A percentile compares a stretch with the other conserved stretches of the same genome.
Conservation (phyloP, 805 yeast genomes). For the Candida methanosorbosa region DNA sequence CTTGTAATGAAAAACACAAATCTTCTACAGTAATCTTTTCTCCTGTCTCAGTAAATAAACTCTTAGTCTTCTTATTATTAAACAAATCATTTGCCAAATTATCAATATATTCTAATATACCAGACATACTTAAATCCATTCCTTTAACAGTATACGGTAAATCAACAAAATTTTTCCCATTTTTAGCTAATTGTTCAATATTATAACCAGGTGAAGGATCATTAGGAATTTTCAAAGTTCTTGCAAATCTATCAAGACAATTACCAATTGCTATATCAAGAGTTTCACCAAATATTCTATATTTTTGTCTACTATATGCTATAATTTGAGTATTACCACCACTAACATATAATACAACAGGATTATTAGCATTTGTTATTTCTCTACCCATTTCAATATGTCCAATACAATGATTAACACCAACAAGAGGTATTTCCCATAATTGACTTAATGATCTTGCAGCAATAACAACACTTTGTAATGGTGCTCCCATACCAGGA, state of each 20-base stretch:
- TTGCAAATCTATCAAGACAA: constrained; percentile 91
- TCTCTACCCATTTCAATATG: constrained; percentile 99
- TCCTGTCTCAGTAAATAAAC: constrained; percentile 32
- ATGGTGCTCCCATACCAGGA: constrained; percentile 99
- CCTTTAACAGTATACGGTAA: constrained; percentile 97
- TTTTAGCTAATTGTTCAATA: constrained; percentile 87
- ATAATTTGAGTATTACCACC: constrained; percentile 99
- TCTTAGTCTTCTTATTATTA: constrained; percentile 32
- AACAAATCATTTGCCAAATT: constrained; percentile 67
- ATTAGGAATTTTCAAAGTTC: constrained; percentile 81
- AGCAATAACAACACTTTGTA: constrained; percentile 86
- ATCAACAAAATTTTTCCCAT: constrained; percentile 53
- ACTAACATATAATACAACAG: constrained; percentile 92
- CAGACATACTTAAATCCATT: constrained; percentile 96
- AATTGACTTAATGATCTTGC: constrained; percentile 78
- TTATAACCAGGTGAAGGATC: constrained; percentile 97
- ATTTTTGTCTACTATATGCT: constrained; percentile 89
- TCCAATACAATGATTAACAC: constrained; percentile 96
- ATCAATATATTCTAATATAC: constrained; percentile 82
- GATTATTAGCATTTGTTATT: constrained; percentile 95
- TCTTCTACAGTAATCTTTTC: constrained; percentile 70
- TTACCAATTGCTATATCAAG: constrained; percentile 96
- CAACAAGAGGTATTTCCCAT: constrained; percentile 81
- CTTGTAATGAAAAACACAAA: constrained; percentile 88
- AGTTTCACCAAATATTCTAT: constrained; percentile 98